phyloP scores from a whole-genome alignment of 108 stramenopile genomes.

The Nitzschia putrida region DNA sequence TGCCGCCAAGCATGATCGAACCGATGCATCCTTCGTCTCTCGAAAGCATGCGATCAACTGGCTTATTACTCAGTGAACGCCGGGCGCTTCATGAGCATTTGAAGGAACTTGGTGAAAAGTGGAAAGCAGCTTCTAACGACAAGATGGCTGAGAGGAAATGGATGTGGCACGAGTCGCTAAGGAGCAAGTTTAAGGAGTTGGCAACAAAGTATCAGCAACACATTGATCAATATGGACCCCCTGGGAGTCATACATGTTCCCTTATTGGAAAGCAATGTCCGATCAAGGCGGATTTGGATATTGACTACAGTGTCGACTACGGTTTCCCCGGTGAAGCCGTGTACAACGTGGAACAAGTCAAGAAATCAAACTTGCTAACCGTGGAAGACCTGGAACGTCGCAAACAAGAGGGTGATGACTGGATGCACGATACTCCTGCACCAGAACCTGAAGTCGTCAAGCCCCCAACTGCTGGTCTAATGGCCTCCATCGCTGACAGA shows the following conservation, averaged over 20 bases:
- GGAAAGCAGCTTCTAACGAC: slow-evolving; percentile 36
- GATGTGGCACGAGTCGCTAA: slow-evolving; percentile 43
- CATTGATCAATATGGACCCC: slow-evolving; percentile 42
- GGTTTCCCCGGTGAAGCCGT: slow-evolving; percentile 33
- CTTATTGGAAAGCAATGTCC: slow-evolving; percentile 53
- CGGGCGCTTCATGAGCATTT: slow-evolving; percentile 47
- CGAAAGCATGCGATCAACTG: slow-evolving; percentile 43
- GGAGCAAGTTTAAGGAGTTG: slow-evolving; percentile 39
- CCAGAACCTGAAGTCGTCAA: neutral
- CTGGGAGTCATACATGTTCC: slow-evolving; percentile 41
- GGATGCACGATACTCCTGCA: slow-evolving; percentile 6
- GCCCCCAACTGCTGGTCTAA: slow-evolving; percentile 13
- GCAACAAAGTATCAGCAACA: slow-evolving; percentile 34
- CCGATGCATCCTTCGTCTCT: slow-evolving; percentile 48
- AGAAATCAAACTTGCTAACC: slow-evolving; percentile 33
- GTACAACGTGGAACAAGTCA: slow-evolving; percentile 24
- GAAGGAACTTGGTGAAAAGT: slow-evolving; percentile 25
- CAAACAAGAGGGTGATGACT: slow-evolving; percentile 24
- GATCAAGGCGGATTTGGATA: slow-evolving; percentile 28
- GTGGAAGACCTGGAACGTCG: slow-evolving; percentile 39
- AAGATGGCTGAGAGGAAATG: slow-evolving; percentile 47
- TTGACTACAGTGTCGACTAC: slow-evolving; percentile 45
- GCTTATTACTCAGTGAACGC: slow-evolving; percentile 47
- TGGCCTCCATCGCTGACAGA: slow-evolving; percentile 1
- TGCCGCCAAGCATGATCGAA: slow-evolving; percentile 35